Conservation (phyloP, 257 asterid genomes). For the Primulina tabacum region DNA sequence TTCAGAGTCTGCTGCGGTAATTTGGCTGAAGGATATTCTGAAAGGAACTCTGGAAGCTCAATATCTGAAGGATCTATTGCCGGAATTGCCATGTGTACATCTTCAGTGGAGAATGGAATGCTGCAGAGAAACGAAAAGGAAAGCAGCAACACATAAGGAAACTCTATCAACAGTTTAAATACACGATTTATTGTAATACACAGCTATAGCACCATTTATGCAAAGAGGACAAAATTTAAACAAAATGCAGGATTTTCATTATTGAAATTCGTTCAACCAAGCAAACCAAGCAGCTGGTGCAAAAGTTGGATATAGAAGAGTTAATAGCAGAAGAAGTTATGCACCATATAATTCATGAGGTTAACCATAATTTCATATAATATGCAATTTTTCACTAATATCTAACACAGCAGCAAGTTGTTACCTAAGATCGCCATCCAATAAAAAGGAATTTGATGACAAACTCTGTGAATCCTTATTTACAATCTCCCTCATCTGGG, state of each 20-base stretch:
- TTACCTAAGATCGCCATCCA: conserved; percentile 98
- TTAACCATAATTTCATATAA: neutral
- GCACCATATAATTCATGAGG: conserved; percentile 1
- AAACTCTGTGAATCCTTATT: conserved; percentile 83
- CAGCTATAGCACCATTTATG: neutral
- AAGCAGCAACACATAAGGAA: neutral
- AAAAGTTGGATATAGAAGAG: neutral
- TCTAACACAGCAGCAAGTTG: neutral
- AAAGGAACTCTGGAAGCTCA: conserved; percentile 64
- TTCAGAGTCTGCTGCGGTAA: conserved; percentile 48
- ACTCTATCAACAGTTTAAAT: too few relatives aligned
- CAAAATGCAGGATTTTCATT: too few relatives aligned
- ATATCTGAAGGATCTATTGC: conserved; percentile 71
- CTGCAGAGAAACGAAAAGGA: conserved; percentile 38
- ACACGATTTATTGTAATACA: too few relatives aligned
- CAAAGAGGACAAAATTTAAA: too few relatives aligned
- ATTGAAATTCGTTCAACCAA: neutral
- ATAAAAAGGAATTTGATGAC: conserved; percentile 85
- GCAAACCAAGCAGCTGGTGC: neutral
- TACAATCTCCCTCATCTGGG: conserved; percentile 92
- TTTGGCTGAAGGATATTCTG: conserved; percentile 71
- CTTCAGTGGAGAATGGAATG: conserved; percentile 96
- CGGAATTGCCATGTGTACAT: conserved; percentile 96
- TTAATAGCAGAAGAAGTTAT: conserved; percentile 2
- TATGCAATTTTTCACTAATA: neutral